A percentile compares a stretch with the other conserved stretches of the same genome.
Evolutionary conservation across 345 rosid genomes (phyloP).

Genomic region (Hevea brasiliensis): DNA sequence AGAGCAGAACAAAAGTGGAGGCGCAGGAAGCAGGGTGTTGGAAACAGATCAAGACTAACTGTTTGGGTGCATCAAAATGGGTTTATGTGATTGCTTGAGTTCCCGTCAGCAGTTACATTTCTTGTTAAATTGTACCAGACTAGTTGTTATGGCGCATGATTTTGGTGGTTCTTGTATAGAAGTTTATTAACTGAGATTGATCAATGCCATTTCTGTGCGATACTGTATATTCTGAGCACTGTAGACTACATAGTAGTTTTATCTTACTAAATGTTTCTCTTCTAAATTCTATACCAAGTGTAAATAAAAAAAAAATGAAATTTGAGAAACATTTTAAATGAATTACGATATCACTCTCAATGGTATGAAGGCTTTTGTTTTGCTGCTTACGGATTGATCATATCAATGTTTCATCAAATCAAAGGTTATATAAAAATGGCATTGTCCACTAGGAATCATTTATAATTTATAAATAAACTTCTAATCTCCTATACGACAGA

Average conservation of each 20-base stretch:
- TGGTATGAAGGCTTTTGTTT: too few relatives aligned
- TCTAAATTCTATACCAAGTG: neutral
- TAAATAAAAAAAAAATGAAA: constrained; percentile 10
- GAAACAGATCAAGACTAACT: neutral
- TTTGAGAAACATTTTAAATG: neutral
- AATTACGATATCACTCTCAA: neutral
- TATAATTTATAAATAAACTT: too few relatives aligned
- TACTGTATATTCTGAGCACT: constrained; percentile 8
- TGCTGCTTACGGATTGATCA: too few relatives aligned
- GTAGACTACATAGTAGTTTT: neutral
- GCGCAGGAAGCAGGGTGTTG: constrained; percentile 64
- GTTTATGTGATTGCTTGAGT: neutral
- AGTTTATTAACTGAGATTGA: neutral
- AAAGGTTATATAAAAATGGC: too few relatives aligned
- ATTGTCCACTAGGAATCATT: too few relatives aligned
- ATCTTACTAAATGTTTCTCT: neutral
- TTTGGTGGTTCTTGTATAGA: neutral
- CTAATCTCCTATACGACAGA: neutral
- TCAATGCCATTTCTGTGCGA: neutral
- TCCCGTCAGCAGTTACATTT: neutral
- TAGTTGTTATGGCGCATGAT: neutral
- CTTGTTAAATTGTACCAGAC: neutral
- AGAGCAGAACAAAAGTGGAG: constrained; percentile 90
- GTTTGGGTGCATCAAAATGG: neutral
- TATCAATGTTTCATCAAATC: too few relatives aligned